Evolutionary conservation across 768 basidiomycete genomes (phyloP).

Genomic region (Tylopilus plumbeoviolaceoides): DNA sequence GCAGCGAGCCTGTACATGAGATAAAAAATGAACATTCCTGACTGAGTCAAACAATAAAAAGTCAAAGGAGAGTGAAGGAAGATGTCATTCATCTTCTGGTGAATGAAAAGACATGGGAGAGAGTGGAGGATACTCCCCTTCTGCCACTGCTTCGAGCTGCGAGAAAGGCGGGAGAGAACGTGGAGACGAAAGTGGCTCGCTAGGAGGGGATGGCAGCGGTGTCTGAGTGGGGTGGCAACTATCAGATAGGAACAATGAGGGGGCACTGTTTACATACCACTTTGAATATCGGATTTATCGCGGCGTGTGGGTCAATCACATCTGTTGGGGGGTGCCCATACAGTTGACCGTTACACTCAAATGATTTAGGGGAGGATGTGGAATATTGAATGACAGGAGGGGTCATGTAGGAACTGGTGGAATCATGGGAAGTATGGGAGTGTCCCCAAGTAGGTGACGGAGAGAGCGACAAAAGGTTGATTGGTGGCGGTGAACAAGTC

Average conservation of each 20-base stretch:
- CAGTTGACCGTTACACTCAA: conserved; percentile 49
- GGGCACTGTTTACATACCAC: conserved; percentile 57
- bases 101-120: conserved; percentile 71
- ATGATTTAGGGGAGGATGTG: conserved; percentile 39
- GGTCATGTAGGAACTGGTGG: conserved; percentile 35
- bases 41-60: conserved; percentile 20
- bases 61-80: conserved; percentile 17
- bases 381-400: conserved; percentile 36
- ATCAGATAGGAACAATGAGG: conserved; percentile 3
- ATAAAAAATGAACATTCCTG: conserved; percentile 28
- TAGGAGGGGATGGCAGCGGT: conserved; percentile 45
- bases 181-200: conserved; percentile 37
- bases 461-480: conserved; percentile 70
- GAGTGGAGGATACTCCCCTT: conserved; percentile 66
- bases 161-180: conserved; percentile 73
- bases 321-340: conserved; percentile 60
- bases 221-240: conserved; percentile 35
- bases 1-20: conserved; percentile 24
- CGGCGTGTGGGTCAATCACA: conserved; percentile 56
- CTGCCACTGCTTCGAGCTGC: conserved; percentile 79
- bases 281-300: conserved; percentile 86
- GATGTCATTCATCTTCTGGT: conserved; percentile 41
- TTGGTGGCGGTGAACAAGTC: conserved; percentile 70
- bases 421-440: conserved; percentile 39
- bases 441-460: conserved; percentile 58